Percentiles rank a stretch among this genome's conserved stretches.
These are phyloP conservation scores for Niveomyces coronatus DNA, from an alignment of 2,329 filamentous ascomycete species.

Conservation along the genomic window DNA sequence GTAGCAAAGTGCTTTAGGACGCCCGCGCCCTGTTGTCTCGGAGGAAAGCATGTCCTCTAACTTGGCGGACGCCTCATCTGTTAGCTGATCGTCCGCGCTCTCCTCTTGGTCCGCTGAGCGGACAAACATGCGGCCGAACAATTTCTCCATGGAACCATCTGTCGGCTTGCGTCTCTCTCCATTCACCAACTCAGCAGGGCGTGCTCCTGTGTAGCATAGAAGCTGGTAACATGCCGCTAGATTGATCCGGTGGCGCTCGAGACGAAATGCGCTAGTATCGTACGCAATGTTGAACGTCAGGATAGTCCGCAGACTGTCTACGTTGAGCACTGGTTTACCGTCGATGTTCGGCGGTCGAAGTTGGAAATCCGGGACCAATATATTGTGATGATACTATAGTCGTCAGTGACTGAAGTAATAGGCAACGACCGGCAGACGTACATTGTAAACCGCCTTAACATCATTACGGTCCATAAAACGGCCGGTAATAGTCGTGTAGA, in stretches of 20 bases:
- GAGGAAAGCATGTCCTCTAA: conserved; percentile 16
- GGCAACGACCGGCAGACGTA: conserved; percentile 5
- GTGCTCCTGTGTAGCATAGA: conserved; percentile 18
- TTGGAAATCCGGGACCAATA: conserved; percentile 16
- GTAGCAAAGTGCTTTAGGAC: conserved; percentile 21
- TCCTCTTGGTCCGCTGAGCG: background rate
- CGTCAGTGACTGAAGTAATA: conserved; percentile 8
- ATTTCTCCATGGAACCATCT: conserved; percentile 16
- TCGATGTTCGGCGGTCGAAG: conserved; percentile 15
- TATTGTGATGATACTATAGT: conserved; percentile 14
- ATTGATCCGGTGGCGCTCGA: conserved; percentile 16
- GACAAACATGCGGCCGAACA: conserved; percentile 18
- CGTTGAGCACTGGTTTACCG: conserved; percentile 16
- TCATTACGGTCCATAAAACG: conserved; percentile 17
- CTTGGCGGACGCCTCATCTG: conserved; percentile 15
- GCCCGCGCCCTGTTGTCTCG: conserved; percentile 14
- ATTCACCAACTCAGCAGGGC: conserved; percentile 20
- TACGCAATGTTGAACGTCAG: conserved; percentile 21
- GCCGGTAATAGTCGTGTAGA: conserved; percentile 16
- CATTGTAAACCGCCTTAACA: conserved; percentile 18
- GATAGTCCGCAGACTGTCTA: conserved; percentile 15
- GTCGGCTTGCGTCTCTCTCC: conserved; percentile 17
- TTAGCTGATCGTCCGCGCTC: background rate
- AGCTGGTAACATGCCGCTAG: conserved; percentile 18
- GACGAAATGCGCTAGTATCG: conserved; percentile 16